Evolutionary conservation across 2,329 filamentous ascomycete species (phyloP).

Genomic region (Cryoendolithus antarcticus): DNA sequence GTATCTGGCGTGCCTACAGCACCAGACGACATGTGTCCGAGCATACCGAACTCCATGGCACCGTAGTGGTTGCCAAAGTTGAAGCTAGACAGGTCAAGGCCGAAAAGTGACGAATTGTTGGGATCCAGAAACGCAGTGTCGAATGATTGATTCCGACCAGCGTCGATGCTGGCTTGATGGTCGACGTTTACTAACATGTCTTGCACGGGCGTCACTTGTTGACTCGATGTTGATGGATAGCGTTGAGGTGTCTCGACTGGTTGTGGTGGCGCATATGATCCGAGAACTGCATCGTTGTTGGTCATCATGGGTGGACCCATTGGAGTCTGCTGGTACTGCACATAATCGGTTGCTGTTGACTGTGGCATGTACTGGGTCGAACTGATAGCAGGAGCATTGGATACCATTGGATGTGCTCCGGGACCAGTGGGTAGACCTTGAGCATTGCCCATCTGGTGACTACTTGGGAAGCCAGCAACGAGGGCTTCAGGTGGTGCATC

Average conservation of each 20-base stretch:
- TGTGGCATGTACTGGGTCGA: slow-evolving; percentile 24
- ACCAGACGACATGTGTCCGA: slow-evolving; percentile 90
- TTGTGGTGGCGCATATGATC: slow-evolving; percentile 36
- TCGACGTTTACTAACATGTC: slow-evolving; percentile 36
- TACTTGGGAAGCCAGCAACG: slow-evolving; percentile 67
- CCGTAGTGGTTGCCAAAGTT: slow-evolving; percentile 96
- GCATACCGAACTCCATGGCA: slow-evolving; percentile 87
- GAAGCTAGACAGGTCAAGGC: slow-evolving; percentile 86
- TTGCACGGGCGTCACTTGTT: slow-evolving; percentile 33
- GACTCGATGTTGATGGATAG: slow-evolving; percentile 47
- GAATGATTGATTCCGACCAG: slow-evolving; percentile 32
- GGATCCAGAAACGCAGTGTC: slow-evolving; percentile 64
- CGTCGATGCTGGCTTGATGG: slow-evolving; percentile 15
- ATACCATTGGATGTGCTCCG: too few relatives aligned
- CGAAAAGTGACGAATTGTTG: slow-evolving; percentile 84
- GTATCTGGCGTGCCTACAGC: slow-evolving; percentile 34
- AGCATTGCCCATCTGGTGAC: slow-evolving; percentile 30
- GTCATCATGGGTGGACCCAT: slow-evolving; percentile 34
- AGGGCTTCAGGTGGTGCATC: slow-evolving; percentile 85
- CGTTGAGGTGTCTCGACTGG: slow-evolving; percentile 50
- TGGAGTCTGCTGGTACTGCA: slow-evolving; percentile 8
- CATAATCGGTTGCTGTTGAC: slow-evolving; percentile 9
- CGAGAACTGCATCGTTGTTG: slow-evolving; percentile 11
- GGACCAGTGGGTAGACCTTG: too few relatives aligned
- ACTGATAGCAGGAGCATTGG: too few relatives aligned